These are phyloP conservation scores for Acanthamoeba triangularis DNA, from an alignment of 208 protist genomes.

Conservation along the genomic window DNA sequence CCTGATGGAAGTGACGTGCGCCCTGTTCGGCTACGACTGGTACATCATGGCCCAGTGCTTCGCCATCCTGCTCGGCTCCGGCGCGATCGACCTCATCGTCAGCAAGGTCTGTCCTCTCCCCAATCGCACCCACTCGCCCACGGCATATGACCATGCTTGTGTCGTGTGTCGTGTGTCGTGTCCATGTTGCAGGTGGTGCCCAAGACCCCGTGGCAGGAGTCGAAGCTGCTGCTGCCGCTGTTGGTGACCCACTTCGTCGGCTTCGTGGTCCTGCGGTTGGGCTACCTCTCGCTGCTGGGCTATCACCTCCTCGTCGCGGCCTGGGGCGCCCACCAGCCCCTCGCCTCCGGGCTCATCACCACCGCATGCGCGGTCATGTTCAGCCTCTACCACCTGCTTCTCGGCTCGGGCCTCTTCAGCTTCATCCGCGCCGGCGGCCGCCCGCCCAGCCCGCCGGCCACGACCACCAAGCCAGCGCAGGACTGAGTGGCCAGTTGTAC, in stretches of 20 bases:
- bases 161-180: neutral
- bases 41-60: conserved; percentile 25
- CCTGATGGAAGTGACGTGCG: neutral
- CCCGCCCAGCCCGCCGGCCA: neutral
- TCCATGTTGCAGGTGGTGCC: neutral
- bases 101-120: neutral
- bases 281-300: conserved; percentile 11
- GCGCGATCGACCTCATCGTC: neutral
- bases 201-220: neutral
- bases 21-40: neutral
- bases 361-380: neutral
- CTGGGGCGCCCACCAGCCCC: neutral
- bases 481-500: no score
- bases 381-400: conserved; percentile 1
- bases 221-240: neutral
- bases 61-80: conserved; percentile 28
- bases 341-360: neutral
- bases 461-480: no score
- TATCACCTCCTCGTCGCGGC: neutral
- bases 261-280: conserved; percentile 7
- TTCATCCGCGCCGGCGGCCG: neutral
- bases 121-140: no score
- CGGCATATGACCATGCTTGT: neutral
- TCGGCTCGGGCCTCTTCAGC: neutral
- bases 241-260: neutral